Evolutionary conservation across 192 early-diverging fungal genomes (phyloP).

Genomic region (Coemansia javaensis): DNA sequence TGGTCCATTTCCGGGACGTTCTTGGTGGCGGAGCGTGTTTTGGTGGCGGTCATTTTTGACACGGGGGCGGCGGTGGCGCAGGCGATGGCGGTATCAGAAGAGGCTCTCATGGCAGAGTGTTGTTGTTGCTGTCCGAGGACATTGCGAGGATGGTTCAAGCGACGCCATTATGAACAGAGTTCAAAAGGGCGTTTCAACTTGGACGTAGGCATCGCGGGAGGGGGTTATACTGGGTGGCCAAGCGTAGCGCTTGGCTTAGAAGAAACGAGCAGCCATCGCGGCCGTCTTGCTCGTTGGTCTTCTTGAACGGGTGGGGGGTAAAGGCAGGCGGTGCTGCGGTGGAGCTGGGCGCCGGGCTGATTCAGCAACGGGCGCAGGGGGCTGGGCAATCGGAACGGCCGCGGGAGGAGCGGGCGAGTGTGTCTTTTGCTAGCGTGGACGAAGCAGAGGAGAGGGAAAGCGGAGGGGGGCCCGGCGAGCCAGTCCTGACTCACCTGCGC

Average conservation of each 20-base stretch:
- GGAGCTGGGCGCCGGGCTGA: slow-evolving; percentile 10
- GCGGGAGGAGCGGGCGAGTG: not conserved
- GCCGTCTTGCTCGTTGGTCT: slow-evolving; percentile 35
- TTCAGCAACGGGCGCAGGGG: too few relatives aligned
- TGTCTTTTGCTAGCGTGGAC: too few relatives aligned
- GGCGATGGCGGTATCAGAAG: too few relatives aligned
- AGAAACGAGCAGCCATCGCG: slow-evolving; percentile 52
- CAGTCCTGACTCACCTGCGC: not conserved
- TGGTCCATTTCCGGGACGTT: slow-evolving; percentile 41
- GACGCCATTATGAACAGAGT: slow-evolving; percentile 52
- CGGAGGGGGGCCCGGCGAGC: too few relatives aligned
- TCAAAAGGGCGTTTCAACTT: slow-evolving; percentile 22
- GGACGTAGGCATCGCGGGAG: slow-evolving; percentile 8
- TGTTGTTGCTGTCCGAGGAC: slow-evolving; percentile 45
- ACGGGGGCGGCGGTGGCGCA: slow-evolving; percentile 12
- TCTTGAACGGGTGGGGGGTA: slow-evolving; percentile 33
- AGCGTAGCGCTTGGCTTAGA: slow-evolving; percentile 47
- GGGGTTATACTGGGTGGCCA: slow-evolving; percentile 13
- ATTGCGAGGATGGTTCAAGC: slow-evolving; percentile 22
- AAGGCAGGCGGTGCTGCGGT: slow-evolving; percentile 14
- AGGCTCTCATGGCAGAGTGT: too few relatives aligned
- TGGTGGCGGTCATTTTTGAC: too few relatives aligned
- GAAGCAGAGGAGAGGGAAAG: not conserved
- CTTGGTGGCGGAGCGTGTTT: slow-evolving; percentile 4
- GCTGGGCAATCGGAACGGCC: slow-evolving; percentile 4